Base-by-base conservation (phyloP, 2,329 filamentous ascomycete species). In the Westerdykella aurantiaca region DNA sequence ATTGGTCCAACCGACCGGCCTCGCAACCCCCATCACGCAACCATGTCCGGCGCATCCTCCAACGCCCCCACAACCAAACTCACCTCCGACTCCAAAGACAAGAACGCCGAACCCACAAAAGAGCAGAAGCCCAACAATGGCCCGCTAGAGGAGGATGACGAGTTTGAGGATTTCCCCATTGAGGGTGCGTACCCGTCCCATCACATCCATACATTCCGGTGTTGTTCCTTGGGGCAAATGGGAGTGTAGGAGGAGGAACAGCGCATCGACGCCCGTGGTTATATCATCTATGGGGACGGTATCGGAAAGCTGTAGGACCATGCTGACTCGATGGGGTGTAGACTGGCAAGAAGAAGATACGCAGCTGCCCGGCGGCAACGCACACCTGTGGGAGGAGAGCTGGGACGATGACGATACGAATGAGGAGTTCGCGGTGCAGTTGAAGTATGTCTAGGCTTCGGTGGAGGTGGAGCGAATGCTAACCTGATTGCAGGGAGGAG, bases 401-500 rank as follows among this genome's bases (percentile, higher is more conserved):
- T 98, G 93, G 93, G 93, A 98, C 65, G 93, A 98, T 63, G 91
- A 97, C 67, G 93, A 97, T 71, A 93, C 88, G 54, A 93, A 80
- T 60, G 93, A 98, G 66, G 93, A 98, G 63, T 98, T 98, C 69
- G 93, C 89, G 11, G 81, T 86, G 61, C 91, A 97, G 75, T 73
- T 98, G 63, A 94, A 88, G 91, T 95, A 70, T 55, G 85, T 76
- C 42, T 17, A 4, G 1, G 4, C 13, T 6, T 22, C 10, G 37
- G 21, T n/a, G 37, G 3, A 38, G 34, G 37, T 21, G 12, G 10
- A 21, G 5, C 6, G n/a, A 18, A 18, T 21, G 21, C n/a, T 38
- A 21, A 14, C 17, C 10, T 21, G 14, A 21, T 23, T 46, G 18
- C 25, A 90, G 86, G 72, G 87, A 95, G 70, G 91, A 97, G 69